phyloP scores from a whole-genome alignment of 371 early-diverging fungal species.

The Haplosporangium sp. region DNA sequence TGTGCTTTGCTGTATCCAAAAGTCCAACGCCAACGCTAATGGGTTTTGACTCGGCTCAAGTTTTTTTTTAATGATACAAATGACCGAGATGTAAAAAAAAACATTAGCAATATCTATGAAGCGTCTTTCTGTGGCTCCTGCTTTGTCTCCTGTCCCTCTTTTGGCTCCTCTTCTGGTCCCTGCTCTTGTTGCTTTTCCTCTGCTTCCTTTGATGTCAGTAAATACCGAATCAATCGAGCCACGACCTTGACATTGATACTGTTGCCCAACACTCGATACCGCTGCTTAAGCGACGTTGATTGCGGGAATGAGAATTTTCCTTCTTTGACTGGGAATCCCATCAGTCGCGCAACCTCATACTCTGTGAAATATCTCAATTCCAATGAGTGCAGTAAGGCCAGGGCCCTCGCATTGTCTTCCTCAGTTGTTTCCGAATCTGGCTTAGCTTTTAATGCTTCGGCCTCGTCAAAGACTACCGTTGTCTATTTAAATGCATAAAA shows the following conservation, averaged over 20 bases:
- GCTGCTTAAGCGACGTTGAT: slow-evolving; percentile 66
- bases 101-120: too few species aligned
- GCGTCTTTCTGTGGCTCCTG: too few species aligned
- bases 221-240: slow-evolving; percentile 63
- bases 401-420: slow-evolving; percentile 27
- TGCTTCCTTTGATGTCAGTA: slow-evolving; percentile 55
- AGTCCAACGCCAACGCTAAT: too few species aligned
- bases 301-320: slow-evolving; percentile 63
- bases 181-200: not conserved
- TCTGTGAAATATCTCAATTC: slow-evolving; percentile 83
- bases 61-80: too few species aligned
- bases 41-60: too few species aligned
- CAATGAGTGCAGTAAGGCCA: slow-evolving; percentile 47
- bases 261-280: slow-evolving; percentile 75
- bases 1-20: too few species aligned
- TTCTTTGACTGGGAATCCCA: slow-evolving; percentile 79
- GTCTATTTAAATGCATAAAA: slow-evolving; percentile 12
- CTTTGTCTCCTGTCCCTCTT: too few species aligned
- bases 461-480: slow-evolving; percentile 31
- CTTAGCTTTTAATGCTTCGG: slow-evolving; percentile 29
- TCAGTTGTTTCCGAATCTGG: slow-evolving; percentile 5
- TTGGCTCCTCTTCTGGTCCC: too few species aligned
- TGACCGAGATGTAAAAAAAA: too few species aligned
- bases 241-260: slow-evolving; percentile 76
- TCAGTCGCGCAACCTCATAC: slow-evolving; percentile 79